Percentiles rank a stretch among this genome's conserved stretches.
Conservation (phyloP, 169 alveolate species). For the Plasmodium chabaudi region DNA sequence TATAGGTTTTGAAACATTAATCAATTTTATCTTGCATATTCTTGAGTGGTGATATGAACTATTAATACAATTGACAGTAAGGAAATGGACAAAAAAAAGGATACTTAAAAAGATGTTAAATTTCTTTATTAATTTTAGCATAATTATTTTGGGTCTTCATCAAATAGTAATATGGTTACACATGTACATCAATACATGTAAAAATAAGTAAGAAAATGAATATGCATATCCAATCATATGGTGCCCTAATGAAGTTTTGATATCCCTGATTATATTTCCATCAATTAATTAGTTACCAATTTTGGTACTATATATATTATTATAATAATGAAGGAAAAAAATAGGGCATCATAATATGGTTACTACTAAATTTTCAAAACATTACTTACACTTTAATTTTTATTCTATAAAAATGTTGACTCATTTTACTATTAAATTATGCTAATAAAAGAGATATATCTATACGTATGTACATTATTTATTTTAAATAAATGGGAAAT, state of each 20-base stretch:
- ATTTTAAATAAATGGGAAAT: no score
- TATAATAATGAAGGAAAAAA: no score
- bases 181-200: not conserved
- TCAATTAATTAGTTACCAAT: not conserved
- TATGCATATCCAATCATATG: not conserved
- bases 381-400: no score
- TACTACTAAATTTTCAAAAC: no score
- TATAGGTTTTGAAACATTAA: not conserved
- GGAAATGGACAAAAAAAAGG: constrained; percentile 19
- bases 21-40: constrained; percentile 10
- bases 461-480: no score
- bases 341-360: no score
- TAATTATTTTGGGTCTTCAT: constrained; percentile 2
- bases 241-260: not conserved
- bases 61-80: constrained; percentile 3
- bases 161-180: not conserved
- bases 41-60: not conserved
- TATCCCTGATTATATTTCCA: not conserved
- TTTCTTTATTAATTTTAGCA: constrained; percentile 37
- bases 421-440: no score
- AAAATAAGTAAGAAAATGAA: not conserved
- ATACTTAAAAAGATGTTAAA: not conserved
- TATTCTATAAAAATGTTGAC: no score
- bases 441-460: no score
- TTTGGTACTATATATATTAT: constrained; percentile 1